Evolutionary conservation across 345 rosid genomes (phyloP).

Genomic region (Eucalyptus cloeziana): DNA sequence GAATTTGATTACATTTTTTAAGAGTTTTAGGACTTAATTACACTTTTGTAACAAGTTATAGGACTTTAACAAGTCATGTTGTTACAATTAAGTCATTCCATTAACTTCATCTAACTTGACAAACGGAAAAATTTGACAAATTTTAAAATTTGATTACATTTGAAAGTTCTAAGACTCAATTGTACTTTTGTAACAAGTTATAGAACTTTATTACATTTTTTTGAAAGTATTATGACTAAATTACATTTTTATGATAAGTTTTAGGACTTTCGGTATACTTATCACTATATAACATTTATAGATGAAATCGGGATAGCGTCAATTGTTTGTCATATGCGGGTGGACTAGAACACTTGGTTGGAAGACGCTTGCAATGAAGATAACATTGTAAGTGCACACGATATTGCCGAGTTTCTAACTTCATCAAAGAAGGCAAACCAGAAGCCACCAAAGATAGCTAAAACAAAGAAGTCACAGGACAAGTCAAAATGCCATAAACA

Average conservation of each 20-base stretch:
- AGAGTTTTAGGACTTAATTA: no score
- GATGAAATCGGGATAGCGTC: neutral
- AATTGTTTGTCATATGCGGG: neutral
- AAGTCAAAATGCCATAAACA: neutral
- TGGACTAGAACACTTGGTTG: neutral
- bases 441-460: neutral
- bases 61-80: no score
- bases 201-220: no score
- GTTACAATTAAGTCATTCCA: no score
- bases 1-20: no score
- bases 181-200: fast-evolving
- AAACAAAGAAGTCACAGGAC: neutral
- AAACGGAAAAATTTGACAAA: no score
- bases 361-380: neutral
- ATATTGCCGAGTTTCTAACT: neutral
- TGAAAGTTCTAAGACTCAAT: fast-evolving
- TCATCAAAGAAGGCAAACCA: neutral
- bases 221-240: no score
- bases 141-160: fast-evolving
- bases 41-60: no score
- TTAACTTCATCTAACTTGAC: no score
- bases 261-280: fast-evolving
- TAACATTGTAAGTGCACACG: neutral
- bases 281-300: neutral
- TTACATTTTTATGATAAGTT: no score